Evolutionary conservation across 2,329 filamentous ascomycete genomes (phyloP).

Genomic region (Scedosporium boydii): DNA sequence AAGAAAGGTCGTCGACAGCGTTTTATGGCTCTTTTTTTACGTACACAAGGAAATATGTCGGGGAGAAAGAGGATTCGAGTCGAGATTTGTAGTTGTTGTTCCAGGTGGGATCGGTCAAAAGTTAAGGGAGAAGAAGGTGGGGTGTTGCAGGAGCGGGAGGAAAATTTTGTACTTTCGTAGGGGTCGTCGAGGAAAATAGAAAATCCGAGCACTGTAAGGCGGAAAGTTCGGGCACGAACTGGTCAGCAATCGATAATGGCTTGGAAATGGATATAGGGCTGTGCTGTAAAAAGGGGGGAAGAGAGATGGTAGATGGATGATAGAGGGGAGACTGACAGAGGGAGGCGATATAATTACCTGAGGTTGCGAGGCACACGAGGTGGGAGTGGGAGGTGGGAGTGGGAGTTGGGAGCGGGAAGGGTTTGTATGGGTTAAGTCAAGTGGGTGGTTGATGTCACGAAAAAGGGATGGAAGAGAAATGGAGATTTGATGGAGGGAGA

Average conservation of each 20-base stretch:
- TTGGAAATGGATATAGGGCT: neutral
- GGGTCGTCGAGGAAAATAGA: neutral
- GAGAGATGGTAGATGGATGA: neutral
- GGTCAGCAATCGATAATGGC: constrained; percentile 1
- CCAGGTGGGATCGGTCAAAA: neutral
- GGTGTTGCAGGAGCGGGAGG: neutral
- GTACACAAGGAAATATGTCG: neutral
- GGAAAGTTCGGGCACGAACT: neutral
- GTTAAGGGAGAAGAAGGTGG: neutral
- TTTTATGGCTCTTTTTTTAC: constrained; percentile 1
- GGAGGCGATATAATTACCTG: neutral
- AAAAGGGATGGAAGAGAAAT: constrained; percentile 11
- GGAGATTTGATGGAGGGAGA: constrained; percentile 6
- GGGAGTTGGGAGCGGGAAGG: neutral
- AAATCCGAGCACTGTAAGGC: neutral
- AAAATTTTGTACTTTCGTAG: constrained; percentile 3
- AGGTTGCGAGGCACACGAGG: neutral
- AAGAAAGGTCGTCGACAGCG: constrained; percentile 1
- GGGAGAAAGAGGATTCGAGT: neutral
- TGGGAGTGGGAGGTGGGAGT: neutral
- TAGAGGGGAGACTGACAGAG: neutral
- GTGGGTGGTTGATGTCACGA: constrained; percentile 11
- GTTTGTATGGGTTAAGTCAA: neutral
- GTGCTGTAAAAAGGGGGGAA: neutral
- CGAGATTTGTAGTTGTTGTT: constrained; percentile 4